Evolutionary conservation across 768 basidiomycete species (phyloP), one percentile per base, ranked within the genome.

Genomic region (Russula emetica): DNA sequence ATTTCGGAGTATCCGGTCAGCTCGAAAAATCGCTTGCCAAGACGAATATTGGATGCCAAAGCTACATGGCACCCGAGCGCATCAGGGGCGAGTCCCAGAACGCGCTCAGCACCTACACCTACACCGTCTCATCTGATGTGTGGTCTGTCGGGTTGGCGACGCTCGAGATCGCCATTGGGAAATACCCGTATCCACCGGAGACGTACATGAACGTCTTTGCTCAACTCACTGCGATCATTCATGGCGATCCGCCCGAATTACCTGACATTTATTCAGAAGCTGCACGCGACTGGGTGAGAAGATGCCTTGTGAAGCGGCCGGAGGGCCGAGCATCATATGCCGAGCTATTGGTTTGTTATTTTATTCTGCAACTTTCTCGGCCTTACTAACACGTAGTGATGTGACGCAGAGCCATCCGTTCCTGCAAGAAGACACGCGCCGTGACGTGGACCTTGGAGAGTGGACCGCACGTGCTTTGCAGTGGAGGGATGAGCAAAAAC

Each of bases 1-100:
- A 99, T 73, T 99, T 99, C 74, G 97, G 97, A n/a, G 94, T 98
- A 0, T 97, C 94, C 10, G 96, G 96, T 7, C 95, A 99, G 73
- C 83, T 99, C 44, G 96, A 99, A 75, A 93, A 94, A 74, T 90
- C 88, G 61, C 80, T 99, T 24, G 97, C 97, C 20, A 96, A 95
- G 76, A 99, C 97, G 7, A 98, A 98, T 71, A 98, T 99, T 44
- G 97, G 97, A 8, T 99, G 97, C 73, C 97, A 99, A 74, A 89
- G 86, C 65, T 99, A 99, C 75, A 98, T 99, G 94, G 96, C 96
- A 54, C 97, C 96, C 44, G 96, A 99, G 72, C 87, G 97, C 32
- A 98, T 99, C 72, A 88, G 92, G 72, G 94, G 95, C 60, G 95
- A 97, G 75, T 93, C 92, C 1, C 86, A 87, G 71, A 88, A 90